These are phyloP conservation scores for Isatis lusitanica DNA, from an alignment of 441 rosid genomes.

Conservation along the genomic window DNA sequence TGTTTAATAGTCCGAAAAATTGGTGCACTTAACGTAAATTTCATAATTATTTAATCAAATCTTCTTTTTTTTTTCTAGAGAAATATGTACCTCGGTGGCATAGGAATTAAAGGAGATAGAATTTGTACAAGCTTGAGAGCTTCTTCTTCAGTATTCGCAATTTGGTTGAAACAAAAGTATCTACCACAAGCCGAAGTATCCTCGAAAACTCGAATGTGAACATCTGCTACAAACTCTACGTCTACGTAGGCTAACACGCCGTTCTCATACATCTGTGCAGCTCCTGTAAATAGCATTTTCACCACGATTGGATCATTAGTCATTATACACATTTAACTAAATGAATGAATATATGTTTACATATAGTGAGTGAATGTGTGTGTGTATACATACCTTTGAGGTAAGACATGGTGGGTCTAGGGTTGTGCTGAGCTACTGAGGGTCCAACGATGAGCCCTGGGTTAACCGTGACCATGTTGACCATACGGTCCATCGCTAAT, in stretches of 20 bases:
- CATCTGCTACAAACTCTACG: constrained; percentile 58
- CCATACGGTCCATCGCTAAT: constrained; percentile 75
- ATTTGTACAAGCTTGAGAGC: constrained; percentile 55
- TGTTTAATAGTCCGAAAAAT: not conserved
- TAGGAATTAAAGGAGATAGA: constrained; percentile 65
- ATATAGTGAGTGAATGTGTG: not conserved
- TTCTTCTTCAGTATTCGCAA: constrained; percentile 58
- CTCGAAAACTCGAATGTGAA: constrained; percentile 69
- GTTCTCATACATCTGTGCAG: constrained; percentile 75
- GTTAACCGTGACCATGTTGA: constrained; percentile 78
- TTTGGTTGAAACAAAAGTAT: constrained; percentile 76
- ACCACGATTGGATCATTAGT: not conserved
- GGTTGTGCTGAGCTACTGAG: constrained; percentile 57
- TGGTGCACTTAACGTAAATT: not conserved
- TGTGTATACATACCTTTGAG: constrained; percentile 54
- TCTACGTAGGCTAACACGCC: constrained; percentile 72
- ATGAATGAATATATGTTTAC: not conserved
- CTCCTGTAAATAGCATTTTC: constrained; percentile 46
- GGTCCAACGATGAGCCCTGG: constrained; percentile 78
- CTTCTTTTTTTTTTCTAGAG: not conserved
- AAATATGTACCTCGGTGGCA: constrained; percentile 52
- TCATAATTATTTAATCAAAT: not conserved
- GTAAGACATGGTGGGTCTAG: constrained; percentile 65
- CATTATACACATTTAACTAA: not conserved
- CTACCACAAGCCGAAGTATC: constrained; percentile 69